Evolutionary conservation across 495 filamentous ascomycete species (phyloP).

Genomic region (Lophiotrema nucula): DNA sequence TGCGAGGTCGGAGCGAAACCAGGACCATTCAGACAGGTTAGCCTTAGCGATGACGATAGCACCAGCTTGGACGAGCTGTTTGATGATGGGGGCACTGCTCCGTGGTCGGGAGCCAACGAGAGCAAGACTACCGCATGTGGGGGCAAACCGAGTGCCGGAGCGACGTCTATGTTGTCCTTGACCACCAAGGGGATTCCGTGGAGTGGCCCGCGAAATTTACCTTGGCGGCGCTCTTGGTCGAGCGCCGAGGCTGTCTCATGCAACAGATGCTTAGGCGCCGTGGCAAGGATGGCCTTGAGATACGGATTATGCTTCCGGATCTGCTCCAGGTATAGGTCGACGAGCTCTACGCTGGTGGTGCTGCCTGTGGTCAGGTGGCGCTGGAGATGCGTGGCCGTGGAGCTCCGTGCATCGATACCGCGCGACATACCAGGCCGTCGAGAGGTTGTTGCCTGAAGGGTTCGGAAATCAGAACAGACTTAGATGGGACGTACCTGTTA

Average conservation of each 20-base stretch:
- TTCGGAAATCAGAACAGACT: too few species aligned
- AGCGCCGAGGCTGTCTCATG: neutral
- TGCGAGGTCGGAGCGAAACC: too few species aligned
- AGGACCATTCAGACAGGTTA: too few species aligned
- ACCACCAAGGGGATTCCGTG: conserved; percentile 24
- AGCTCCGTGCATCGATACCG: too few species aligned
- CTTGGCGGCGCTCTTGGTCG: conserved; percentile 6
- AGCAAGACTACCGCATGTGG: neutral
- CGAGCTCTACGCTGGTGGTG: neutral
- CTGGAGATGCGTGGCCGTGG: too few species aligned
- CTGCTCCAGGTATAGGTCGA: neutral
- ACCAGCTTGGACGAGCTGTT: conserved; percentile 1
- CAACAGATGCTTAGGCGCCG: neutral
- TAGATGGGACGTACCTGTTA: too few species aligned
- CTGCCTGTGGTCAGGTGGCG: too few species aligned
- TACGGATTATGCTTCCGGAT: neutral
- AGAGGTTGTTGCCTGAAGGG: too few species aligned
- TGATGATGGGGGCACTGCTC: conserved; percentile 1
- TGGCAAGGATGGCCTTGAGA: neutral
- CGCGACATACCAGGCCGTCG: too few species aligned
- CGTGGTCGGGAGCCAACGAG: neutral
- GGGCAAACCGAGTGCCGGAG: neutral
- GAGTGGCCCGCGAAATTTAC: conserved; percentile 5
- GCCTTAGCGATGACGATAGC: conserved; percentile 1
- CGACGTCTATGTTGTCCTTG: conserved; percentile 10